Evolutionary conservation across 2,329 filamentous ascomycete species (phyloP).

Genomic region (Aspergillus tamarii): DNA sequence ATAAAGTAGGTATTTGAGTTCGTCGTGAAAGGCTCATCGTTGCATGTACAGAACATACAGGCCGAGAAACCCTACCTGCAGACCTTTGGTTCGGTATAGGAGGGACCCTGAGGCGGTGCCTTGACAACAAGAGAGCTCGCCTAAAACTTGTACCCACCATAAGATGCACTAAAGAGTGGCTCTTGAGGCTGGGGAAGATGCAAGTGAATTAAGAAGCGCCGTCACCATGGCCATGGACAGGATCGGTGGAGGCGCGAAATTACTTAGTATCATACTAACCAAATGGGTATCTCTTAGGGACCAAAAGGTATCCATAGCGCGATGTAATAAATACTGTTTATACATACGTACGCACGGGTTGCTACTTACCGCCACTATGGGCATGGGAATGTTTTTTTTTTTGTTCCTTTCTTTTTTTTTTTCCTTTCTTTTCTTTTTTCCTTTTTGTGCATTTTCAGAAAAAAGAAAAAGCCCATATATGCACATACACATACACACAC

Average conservation of each 20-base stretch:
- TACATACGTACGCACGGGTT: conserved; percentile 2
- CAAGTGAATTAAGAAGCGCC: conserved; percentile 22
- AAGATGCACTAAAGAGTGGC: conserved; percentile 13
- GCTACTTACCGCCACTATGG: not conserved
- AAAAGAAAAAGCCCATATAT: not conserved
- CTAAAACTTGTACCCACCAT: not conserved
- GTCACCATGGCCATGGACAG: conserved; percentile 25
- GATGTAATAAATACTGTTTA: not conserved
- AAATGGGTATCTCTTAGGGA: not conserved
- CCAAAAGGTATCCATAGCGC: not conserved
- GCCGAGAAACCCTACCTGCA: not conserved
- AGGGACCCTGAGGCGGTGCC: not conserved
- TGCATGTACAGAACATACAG: not conserved
- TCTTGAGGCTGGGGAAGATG: conserved; percentile 21
- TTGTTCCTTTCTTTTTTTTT: not conserved
- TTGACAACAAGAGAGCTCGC: not conserved
- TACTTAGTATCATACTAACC: conserved; percentile 1
- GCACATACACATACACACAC: too few relatives aligned
- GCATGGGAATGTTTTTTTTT: not conserved
- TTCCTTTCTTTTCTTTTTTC: too few relatives aligned
- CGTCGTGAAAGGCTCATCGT: not conserved
- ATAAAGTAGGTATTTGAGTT: not conserved
- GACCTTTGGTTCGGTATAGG: not conserved
- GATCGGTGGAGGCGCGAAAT: conserved; percentile 19
- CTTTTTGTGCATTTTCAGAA: too few relatives aligned